These are phyloP conservation scores for Scytalidium sp. DNA, from an alignment of 2,329 filamentous ascomycete genomes.

Conservation along the genomic window DNA sequence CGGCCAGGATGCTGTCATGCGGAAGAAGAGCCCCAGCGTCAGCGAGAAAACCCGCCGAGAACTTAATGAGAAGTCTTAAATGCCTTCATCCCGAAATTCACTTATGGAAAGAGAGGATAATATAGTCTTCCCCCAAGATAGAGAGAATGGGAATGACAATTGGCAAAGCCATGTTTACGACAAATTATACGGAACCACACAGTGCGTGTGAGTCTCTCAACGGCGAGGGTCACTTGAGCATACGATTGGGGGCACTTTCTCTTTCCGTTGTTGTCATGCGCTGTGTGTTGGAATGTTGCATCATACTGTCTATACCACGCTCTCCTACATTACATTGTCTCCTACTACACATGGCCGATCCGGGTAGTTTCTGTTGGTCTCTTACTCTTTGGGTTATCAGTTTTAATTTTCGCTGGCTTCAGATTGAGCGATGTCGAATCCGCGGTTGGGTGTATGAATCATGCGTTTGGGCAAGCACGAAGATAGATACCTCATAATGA, in stretches of 20 bases:
- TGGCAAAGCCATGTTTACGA: too few relatives aligned
- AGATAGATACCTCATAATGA: too few relatives aligned
- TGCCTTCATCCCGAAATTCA: background rate
- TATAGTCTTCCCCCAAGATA: too few relatives aligned
- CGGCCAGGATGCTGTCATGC: slow-evolving; percentile 67
- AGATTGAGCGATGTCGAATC: background rate
- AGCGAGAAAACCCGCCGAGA: background rate
- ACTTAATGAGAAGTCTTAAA: background rate
- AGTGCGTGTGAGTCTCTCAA: background rate
- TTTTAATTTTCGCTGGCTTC: background rate
- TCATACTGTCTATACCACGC: background rate
- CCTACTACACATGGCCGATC: background rate
- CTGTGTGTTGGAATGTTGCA: background rate
- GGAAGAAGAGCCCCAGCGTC: slow-evolving; percentile 21
- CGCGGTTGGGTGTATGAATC: background rate
- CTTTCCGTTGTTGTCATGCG: background rate
- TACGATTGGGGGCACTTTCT: background rate
- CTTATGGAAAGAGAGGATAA: background rate
- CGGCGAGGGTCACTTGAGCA: background rate
- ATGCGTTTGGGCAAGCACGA: background rate
- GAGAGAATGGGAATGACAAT: too few relatives aligned
- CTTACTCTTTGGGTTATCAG: background rate
- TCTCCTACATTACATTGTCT: background rate
- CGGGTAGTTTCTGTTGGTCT: background rate
- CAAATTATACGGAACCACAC: too few relatives aligned